Conservation (phyloP, 441 rosid species). For the Breynia disticha region DNA sequence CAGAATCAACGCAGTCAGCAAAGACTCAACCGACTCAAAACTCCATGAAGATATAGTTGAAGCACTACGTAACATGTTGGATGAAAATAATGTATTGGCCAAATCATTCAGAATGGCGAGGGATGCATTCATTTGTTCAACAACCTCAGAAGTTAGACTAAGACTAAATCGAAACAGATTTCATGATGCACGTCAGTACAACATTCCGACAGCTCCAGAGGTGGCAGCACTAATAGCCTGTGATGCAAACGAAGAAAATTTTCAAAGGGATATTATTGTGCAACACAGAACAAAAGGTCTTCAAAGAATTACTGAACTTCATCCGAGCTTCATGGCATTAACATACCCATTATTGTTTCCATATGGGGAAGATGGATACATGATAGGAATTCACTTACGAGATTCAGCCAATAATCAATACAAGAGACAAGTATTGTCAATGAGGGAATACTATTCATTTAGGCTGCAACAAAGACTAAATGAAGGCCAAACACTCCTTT, state of each 20-base stretch:
- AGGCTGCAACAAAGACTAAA: not conserved
- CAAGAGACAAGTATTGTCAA: not conserved
- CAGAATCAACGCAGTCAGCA: not conserved
- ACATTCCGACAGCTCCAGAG: not conserved
- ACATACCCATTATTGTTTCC: slow-evolving; percentile 8
- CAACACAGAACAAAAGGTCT: not conserved
- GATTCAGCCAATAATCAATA: no score
- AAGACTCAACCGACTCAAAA: no score
- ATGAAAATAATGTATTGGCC: not conserved
- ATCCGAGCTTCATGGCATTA: slow-evolving; percentile 8
- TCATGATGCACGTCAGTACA: not conserved
- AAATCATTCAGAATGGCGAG: not conserved
- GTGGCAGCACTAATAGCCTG: slow-evolving; percentile 5
- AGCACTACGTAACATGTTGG: not conserved
- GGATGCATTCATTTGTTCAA: not conserved
- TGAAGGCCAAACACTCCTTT: not conserved
- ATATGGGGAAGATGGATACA: slow-evolving; percentile 5
- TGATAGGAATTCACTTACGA: no score
- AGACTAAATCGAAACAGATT: not conserved
- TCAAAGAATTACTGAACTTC: not conserved
- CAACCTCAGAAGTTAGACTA: not conserved
- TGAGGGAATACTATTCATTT: not conserved
- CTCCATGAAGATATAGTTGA: no score
- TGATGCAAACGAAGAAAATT: not conserved
- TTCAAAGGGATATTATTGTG: not conserved